Evolutionary conservation across 495 filamentous ascomycete species (phyloP).

Genomic region (Amorphotheca resinae): DNA sequence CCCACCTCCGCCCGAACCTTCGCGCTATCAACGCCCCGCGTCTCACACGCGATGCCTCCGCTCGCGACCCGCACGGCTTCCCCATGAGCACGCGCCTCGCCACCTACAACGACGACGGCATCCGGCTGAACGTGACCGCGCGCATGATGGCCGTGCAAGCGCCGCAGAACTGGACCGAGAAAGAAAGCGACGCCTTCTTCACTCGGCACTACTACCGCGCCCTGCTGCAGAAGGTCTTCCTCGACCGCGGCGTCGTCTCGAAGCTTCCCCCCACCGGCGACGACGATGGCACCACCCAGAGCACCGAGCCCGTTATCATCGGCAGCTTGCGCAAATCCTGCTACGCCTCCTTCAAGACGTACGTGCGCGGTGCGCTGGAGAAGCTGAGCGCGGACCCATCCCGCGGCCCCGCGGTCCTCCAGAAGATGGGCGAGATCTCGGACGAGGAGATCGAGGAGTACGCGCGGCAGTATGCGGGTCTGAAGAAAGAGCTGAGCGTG

Average conservation of each 20-base stretch:
- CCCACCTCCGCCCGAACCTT: constrained; percentile 47
- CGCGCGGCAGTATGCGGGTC: constrained; percentile 43
- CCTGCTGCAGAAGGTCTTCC: constrained; percentile 76
- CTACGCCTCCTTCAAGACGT: constrained; percentile 63
- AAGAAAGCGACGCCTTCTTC: constrained; percentile 78
- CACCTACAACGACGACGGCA: constrained; percentile 46
- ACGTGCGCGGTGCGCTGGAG: constrained; percentile 64
- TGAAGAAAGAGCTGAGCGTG: constrained; percentile 72
- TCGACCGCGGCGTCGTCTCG: constrained; percentile 63
- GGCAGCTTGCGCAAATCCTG: constrained; percentile 71
- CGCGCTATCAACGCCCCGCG: constrained; percentile 40
- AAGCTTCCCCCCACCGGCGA: constrained; percentile 23
- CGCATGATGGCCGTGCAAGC: constrained; percentile 96
- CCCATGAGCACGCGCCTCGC: constrained; percentile 75
- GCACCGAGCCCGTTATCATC: constrained; percentile 65
- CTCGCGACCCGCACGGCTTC: constrained; percentile 78
- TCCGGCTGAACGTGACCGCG: constrained; percentile 88
- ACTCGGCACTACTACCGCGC: constrained; percentile 89
- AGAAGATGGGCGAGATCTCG: constrained; percentile 48
- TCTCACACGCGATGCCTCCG: constrained; percentile 35
- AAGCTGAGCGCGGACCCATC: constrained; percentile 56
- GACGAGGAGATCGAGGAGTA: constrained; percentile 65
- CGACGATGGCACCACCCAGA: constrained; percentile 26
- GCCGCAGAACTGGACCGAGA: constrained; percentile 74
- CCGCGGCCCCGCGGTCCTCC: constrained; percentile 41